These are phyloP conservation scores for Penicillium sp. DNA, from an alignment of 2,329 filamentous ascomycete species.

Conservation along the genomic window DNA sequence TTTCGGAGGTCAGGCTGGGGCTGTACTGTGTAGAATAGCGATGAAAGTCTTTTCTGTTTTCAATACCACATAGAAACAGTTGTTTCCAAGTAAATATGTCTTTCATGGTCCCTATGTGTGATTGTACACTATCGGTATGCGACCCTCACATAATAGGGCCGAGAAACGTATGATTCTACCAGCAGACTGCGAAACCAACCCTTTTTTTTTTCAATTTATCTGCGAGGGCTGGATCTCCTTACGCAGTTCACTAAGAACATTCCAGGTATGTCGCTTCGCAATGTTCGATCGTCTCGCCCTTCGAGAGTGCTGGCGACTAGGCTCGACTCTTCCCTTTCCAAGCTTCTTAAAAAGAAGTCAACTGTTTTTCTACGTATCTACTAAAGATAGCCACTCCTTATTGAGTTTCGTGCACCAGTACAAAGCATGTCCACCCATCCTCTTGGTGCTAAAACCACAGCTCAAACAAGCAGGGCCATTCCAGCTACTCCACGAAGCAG, in stretches of 20 bases:
- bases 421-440: neutral
- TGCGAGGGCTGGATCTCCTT: neutral
- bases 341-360: neutral
- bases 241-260: neutral
- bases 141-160: neutral
- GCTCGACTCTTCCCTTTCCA: neutral
- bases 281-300: neutral
- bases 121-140: neutral
- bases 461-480: neutral
- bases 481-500: neutral
- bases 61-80: constrained; percentile 39
- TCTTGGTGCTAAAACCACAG: neutral
- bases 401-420: neutral
- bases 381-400: neutral
- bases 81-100: constrained; percentile 9
- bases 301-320: neutral
- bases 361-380: neutral
- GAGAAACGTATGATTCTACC: neutral
- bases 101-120: neutral
- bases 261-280: neutral
- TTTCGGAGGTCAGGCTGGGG: constrained; percentile 17
- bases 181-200: neutral
- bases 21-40: constrained; percentile 41
- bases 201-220: neutral
- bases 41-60: constrained; percentile 30